Conservation (phyloP, 148 eudicot species). For the Limonium bicolor region DNA sequence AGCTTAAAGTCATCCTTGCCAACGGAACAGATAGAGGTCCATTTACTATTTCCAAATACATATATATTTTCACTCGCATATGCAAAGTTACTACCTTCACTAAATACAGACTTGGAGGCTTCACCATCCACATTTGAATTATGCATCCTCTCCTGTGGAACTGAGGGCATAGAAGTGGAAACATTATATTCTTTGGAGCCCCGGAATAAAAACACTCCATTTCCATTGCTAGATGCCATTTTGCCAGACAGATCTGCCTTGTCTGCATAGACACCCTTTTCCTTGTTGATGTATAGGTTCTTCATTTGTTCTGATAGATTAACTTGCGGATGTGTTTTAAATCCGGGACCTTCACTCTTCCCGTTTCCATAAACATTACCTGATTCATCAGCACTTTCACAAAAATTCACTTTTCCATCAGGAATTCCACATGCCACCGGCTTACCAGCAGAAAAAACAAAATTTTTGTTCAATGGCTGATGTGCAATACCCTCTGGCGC, state of each 20-base stretch:
- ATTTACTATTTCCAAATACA: slow-evolving; percentile 18
- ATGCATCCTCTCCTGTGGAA: slow-evolving; percentile 9
- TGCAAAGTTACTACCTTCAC: slow-evolving; percentile 6
- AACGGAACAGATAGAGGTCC: slow-evolving; percentile 13
- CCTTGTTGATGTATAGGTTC: slow-evolving; percentile 30
- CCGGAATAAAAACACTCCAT: slow-evolving; percentile 25
- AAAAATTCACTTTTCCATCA: slow-evolving; percentile 9
- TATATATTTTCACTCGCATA: slow-evolving; percentile 9
- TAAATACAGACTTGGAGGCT: slow-evolving; percentile 9
- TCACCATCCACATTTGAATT: slow-evolving; percentile 8
- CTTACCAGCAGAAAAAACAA: slow-evolving; percentile 4
- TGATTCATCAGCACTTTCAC: slow-evolving; percentile 7
- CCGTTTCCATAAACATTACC: slow-evolving; percentile 6
- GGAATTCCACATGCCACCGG: slow-evolving; percentile 14
- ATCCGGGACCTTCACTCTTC: slow-evolving; percentile 1
- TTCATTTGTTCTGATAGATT: slow-evolving; percentile 42
- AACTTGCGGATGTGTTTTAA: slow-evolving; percentile 7
- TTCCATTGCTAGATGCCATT: slow-evolving; percentile 5
- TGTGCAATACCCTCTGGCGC: neutral
- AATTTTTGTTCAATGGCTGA: neutral
- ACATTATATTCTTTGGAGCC: slow-evolving; percentile 12
- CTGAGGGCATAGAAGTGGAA: slow-evolving; percentile 9
- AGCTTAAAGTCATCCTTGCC: no score
- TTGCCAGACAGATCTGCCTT: neutral
- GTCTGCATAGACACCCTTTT: slow-evolving; percentile 10